These are phyloP conservation scores for Neonectria neomacrospora DNA, from an alignment of 2,329 filamentous ascomycete species.

Conservation along the genomic window DNA sequence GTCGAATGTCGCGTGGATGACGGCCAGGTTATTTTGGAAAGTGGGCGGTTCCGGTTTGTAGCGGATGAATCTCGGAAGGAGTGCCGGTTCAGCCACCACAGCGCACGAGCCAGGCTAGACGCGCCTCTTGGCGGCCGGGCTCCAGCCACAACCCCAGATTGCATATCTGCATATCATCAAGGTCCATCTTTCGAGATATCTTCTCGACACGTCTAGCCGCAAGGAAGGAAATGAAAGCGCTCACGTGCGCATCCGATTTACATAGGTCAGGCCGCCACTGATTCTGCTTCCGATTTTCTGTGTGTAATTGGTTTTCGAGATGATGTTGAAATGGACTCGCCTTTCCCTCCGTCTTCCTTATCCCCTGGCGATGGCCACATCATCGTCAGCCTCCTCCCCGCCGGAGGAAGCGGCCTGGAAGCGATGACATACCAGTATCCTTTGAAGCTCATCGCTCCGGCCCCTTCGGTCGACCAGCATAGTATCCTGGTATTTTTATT, in stretches of 20 bases:
- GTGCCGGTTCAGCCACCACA: constrained; percentile 26
- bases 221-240: constrained; percentile 2
- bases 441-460: constrained; percentile 89
- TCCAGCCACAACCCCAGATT: constrained; percentile 32
- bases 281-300: not conserved
- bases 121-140: constrained; percentile 28
- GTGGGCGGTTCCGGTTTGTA: constrained; percentile 36
- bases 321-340: constrained; percentile 65
- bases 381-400: constrained; percentile 77
- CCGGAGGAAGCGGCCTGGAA: constrained; percentile 75
- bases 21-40: constrained; percentile 42
- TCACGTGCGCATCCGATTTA: not conserved
- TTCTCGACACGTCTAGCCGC: not conserved
- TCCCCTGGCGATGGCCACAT: constrained; percentile 82
- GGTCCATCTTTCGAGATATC: constrained; percentile 11
- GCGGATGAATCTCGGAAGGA: constrained; percentile 43
- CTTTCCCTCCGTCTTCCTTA: constrained; percentile 80
- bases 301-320: constrained; percentile 27
- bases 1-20: constrained; percentile 45
- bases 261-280: not conserved
- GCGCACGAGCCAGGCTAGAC: constrained; percentile 19
- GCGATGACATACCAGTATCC: constrained; percentile 91
- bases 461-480: constrained; percentile 69
- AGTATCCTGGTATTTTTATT: constrained; percentile 88
- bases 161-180: constrained; percentile 35